These are phyloP conservation scores for Lichtheimia ornata DNA, from an alignment of 371 early-diverging fungal genomes.

Conservation along the genomic window DNA sequence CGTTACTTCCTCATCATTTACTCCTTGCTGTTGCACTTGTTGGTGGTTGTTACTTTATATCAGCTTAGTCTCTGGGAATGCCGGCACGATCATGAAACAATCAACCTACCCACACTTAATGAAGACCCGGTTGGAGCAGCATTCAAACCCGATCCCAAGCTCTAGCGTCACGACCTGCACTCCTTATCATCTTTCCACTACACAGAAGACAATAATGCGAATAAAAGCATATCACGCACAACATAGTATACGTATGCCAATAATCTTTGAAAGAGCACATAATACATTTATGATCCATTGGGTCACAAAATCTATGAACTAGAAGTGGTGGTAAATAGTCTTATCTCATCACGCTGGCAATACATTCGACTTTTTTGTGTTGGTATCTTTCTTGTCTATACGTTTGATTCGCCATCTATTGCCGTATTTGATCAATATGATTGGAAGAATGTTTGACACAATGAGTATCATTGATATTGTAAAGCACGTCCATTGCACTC, in stretches of 20 bases:
- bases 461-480: slow-evolving; percentile 22
- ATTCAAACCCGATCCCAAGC: too few species aligned
- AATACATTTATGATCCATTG: too few species aligned
- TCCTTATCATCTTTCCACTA: too few species aligned
- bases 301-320: too few species aligned
- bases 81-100: slow-evolving; percentile 61
- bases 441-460: neutral
- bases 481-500: slow-evolving; percentile 34
- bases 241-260: too few species aligned
- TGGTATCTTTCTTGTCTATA: neutral
- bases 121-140: slow-evolving; percentile 6
- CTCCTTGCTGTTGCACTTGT: slow-evolving; percentile 69
- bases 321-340: too few species aligned
- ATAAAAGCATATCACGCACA: too few species aligned
- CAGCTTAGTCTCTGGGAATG: slow-evolving; percentile 73
- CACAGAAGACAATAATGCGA: too few species aligned
- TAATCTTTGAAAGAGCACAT: too few species aligned
- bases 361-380: too few species aligned
- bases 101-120: slow-evolving; percentile 36
- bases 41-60: slow-evolving; percentile 77
- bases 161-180: too few species aligned
- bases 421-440: slow-evolving; percentile 4
- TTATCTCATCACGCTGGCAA: too few species aligned
- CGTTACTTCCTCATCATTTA: slow-evolving; percentile 75
- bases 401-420: neutral